Percentiles rank a stretch among this genome's conserved stretches.
These are phyloP conservation scores for Hanseniaspora taiwanica DNA, from an alignment of 805 yeast genomes.

Conservation along the genomic window DNA sequence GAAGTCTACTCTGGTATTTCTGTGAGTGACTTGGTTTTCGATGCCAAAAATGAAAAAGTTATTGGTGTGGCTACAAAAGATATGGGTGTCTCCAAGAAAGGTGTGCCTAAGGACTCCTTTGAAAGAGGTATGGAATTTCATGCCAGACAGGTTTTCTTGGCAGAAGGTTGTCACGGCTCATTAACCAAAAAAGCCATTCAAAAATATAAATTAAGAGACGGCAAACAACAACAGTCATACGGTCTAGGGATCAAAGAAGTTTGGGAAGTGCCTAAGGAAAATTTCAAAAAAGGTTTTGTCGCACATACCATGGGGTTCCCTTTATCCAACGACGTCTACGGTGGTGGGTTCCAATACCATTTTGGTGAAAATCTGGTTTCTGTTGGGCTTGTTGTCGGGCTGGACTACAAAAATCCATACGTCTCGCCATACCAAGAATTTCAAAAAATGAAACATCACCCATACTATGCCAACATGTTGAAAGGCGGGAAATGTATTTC, in stretches of 20 bases:
- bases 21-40: slow-evolving; percentile 65
- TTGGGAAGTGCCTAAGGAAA: slow-evolving; percentile 84
- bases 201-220: slow-evolving; percentile 53
- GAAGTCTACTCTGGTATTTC: slow-evolving; percentile 87
- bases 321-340: slow-evolving; percentile 57
- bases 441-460: slow-evolving; percentile 87
- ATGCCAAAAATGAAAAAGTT: slow-evolving; percentile 33
- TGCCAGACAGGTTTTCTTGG: slow-evolving; percentile 76
- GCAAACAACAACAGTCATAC: slow-evolving; percentile 69
- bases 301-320: slow-evolving; percentile 90
- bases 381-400: slow-evolving; percentile 87
- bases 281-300: slow-evolving; percentile 68
- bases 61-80: slow-evolving; percentile 92
- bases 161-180: slow-evolving; percentile 99
- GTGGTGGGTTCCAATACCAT: slow-evolving; percentile 96
- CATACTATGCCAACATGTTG: slow-evolving; percentile 59
- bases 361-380: slow-evolving; percentile 88
- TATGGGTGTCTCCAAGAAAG: slow-evolving; percentile 68
- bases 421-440: slow-evolving; percentile 92
- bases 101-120: slow-evolving; percentile 67
- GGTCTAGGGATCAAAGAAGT: slow-evolving; percentile 95
- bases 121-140: slow-evolving; percentile 97
- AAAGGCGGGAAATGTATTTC: slow-evolving; percentile 87
- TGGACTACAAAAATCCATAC: slow-evolving; percentile 92
- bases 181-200: slow-evolving; percentile 64